Evolutionary conservation across 2,329 filamentous ascomycete genomes (phyloP), one percentile per base, ranked within the genome.

Genomic region (Shiraia sp.): DNA sequence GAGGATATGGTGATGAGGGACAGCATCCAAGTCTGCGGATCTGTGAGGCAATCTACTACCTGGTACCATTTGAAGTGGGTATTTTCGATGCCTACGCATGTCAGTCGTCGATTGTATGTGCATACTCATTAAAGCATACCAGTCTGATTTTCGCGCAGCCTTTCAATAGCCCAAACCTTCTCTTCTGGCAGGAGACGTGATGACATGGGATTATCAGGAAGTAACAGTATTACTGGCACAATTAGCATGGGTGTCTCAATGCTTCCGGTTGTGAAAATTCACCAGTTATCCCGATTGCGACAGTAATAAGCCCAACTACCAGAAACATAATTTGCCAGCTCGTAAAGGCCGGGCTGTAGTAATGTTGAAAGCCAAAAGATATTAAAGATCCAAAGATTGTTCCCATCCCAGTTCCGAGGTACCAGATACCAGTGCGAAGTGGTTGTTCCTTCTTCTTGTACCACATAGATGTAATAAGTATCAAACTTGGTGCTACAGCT

Each of bases 281-380:
- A 51, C 50, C 50, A 8, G 40, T 32, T 2, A 72, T 51, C 0
- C 70, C 71, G 14, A 55, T 45, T 3, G 55, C 33, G 4, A 62
- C 48, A 4, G 68, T 72, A n/a, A 68, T 40, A 1, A 59, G 35
- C 2, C 71, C 70, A 12, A 72, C 81, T n/a, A 87, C 77, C 13
- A 87, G 66, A 58, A 87, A 87, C 52, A 86, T 81, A 52, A 82
- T 85, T 53, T 79, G 80, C 82, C 83, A 87, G 0, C 77, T 79
- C 0, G 77, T 72, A 14, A 86, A 71, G 1, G 73, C 69, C 50
- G 82, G 81, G 17, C 61, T 61, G 3, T 50, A 45, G 3, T 54
- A 49, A 48, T 82, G 74, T 1, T 82, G 82, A 32, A 85, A 84
- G 0, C 76, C 81, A 41, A 80, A 85, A 0, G 79, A 78, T 0